Base-by-base conservation (phyloP, 163 green algal species). In the Coccomyxa subellipsoidea region DNA sequence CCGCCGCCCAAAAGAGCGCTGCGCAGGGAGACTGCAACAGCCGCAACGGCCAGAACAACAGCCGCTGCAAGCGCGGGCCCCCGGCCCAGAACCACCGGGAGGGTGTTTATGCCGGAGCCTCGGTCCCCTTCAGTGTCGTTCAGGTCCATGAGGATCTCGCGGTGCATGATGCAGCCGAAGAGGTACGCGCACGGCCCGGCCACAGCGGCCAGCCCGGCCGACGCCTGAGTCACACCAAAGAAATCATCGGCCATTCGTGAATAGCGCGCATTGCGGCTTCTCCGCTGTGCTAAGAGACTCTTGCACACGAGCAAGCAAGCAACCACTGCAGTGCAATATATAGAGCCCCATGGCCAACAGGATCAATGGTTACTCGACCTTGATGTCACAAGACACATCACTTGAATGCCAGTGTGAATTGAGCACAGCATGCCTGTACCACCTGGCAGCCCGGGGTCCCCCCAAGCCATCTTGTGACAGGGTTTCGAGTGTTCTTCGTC, bases 101-200 rank as follows among this genome's bases (percentile, higher is more conserved):
- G 82, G 0, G 92, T 95, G 54, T 53, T 69, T 0, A 95, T 81
- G 34, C 89, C 85, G 0, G 81, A 81, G 0, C 73, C 81, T 7
- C 66, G 27, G 84, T 95, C 92, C 31, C 92, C 92, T 37, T 85
- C 82, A 35, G 80, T 69, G 59, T 95, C 90, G 8, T 84, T 87
- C 12, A 91, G 53, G 80, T 93, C 89, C 91, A 95, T 93, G 23
- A 93, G 53, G 3, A 93, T 87, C 81, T 94, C 91, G 0, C 91
- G 86, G 81, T 83, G 89, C 81, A 91, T 72, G 31, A 94, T 82
- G 35, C 81, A 84, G 54, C 80, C 40, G 77, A 93, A 93, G 0
- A 89, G 73, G 35, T 90, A 94, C 0, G 87, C 47, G 53, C 76
- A 85, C 32, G 80, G 76, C 7, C 82, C 69, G 5, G 85, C 15